Percentiles rank a stretch among this genome's conserved stretches.
These are phyloP conservation scores for Trametes meyenii DNA, from an alignment of 768 basidiomycete genomes.

Conservation along the genomic window DNA sequence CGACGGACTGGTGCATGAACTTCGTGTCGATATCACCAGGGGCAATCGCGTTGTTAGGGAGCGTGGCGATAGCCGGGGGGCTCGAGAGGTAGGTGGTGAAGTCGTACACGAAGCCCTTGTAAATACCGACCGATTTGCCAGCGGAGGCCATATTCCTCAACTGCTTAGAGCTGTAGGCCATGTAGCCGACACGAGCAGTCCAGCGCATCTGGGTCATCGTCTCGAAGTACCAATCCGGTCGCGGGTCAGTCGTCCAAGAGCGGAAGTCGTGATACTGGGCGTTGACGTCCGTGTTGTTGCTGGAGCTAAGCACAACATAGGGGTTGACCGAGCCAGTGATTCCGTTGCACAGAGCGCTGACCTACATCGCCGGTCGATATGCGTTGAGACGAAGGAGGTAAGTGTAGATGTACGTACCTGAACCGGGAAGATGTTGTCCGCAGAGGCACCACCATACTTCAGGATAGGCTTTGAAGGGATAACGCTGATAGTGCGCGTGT, in stretches of 20 bases:
- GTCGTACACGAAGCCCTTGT: constrained; percentile 86
- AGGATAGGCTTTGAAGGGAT: constrained; percentile 75
- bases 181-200: constrained; percentile 83
- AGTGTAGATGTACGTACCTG: constrained; percentile 53
- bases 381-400: neutral
- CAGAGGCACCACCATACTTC: constrained; percentile 78
- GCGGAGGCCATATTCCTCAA: constrained; percentile 69
- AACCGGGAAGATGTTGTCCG: constrained; percentile 88
- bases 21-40: constrained; percentile 43
- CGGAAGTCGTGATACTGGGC: constrained; percentile 96
- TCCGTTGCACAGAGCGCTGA: constrained; percentile 92
- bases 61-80: constrained; percentile 55
- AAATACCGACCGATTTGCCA: constrained; percentile 77
- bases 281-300: constrained; percentile 77
- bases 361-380: constrained; percentile 45
- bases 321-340: constrained; percentile 72
- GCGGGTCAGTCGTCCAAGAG: constrained; percentile 79
- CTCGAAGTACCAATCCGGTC: constrained; percentile 99
- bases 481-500: constrained; percentile 69
- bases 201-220: constrained; percentile 93
- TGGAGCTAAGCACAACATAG: constrained; percentile 76
- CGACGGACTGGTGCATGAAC: constrained; percentile 74
- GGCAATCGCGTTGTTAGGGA: constrained; percentile 49
- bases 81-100: constrained; percentile 76
- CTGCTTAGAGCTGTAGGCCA: constrained; percentile 80